Conservation (phyloP, 2,329 filamentous ascomycete species). For the Fusarium sp. region DNA sequence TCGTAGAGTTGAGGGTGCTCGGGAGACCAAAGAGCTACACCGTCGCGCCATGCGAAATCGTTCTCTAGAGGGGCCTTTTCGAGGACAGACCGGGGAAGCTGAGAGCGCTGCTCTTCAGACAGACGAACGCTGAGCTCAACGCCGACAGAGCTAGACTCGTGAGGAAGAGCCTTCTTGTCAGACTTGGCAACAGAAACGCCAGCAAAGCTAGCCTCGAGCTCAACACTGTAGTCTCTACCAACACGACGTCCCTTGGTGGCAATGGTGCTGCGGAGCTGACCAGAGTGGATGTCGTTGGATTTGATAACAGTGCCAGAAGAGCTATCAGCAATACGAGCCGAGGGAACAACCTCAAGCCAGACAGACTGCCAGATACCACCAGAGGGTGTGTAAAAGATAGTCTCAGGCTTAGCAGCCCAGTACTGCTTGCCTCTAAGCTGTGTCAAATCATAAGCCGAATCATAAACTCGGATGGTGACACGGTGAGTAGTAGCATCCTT, state of each 20-base stretch:
- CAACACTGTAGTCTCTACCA: slow-evolving; percentile 59
- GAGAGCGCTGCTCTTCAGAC: slow-evolving; percentile 53
- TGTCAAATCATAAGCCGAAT: slow-evolving; percentile 72
- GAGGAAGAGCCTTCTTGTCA: slow-evolving; percentile 56
- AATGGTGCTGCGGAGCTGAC: slow-evolving; percentile 62
- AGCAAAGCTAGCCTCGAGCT: slow-evolving; percentile 64
- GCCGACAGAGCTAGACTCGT: slow-evolving; percentile 60
- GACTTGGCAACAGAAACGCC: slow-evolving; percentile 60
- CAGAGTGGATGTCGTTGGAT: slow-evolving; percentile 64
- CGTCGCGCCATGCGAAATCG: slow-evolving; percentile 60
- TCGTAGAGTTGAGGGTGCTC: slow-evolving; percentile 68
- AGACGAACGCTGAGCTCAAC: slow-evolving; percentile 63
- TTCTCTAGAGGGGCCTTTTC: slow-evolving; percentile 52
- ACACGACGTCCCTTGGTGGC: slow-evolving; percentile 61
- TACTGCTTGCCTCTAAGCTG: slow-evolving; percentile 77
- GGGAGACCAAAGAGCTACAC: slow-evolving; percentile 71
- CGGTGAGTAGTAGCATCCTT: slow-evolving; percentile 48
- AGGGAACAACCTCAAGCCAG: slow-evolving; percentile 67
- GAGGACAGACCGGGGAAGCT: slow-evolving; percentile 53
- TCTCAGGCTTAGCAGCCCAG: slow-evolving; percentile 69
- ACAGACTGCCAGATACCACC: slow-evolving; percentile 69
- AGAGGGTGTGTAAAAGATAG: slow-evolving; percentile 68
- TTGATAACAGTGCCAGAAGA: slow-evolving; percentile 68
- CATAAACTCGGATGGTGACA: slow-evolving; percentile 68
- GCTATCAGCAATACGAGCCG: slow-evolving; percentile 63